Evolutionary conservation across 2,329 filamentous ascomycete species (phyloP).

Genomic region (Colletotrichum salicis): DNA sequence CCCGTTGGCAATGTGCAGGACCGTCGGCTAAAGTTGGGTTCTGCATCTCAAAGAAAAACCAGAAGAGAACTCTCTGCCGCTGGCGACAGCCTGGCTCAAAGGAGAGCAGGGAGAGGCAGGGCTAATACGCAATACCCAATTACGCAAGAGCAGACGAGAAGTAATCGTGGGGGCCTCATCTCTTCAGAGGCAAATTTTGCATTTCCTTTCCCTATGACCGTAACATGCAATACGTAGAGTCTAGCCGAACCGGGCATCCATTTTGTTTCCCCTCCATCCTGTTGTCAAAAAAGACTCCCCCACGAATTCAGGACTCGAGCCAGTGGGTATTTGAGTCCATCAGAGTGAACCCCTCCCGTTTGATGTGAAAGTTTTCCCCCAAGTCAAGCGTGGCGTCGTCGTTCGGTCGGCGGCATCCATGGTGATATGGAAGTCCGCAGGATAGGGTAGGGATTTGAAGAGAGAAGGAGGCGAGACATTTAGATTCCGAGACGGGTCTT

Average conservation of each 20-base stretch:
- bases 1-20: too few relatives aligned
- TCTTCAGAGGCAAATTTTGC: constrained; percentile 44
- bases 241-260: constrained; percentile 39
- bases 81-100: too few relatives aligned
- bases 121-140: not conserved
- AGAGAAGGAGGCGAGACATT: constrained; percentile 63
- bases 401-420: constrained; percentile 31
- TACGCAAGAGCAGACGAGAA: not conserved
- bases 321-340: constrained; percentile 29
- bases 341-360: constrained; percentile 28
- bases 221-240: constrained; percentile 54
- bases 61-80: too few relatives aligned
- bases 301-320: constrained; percentile 36
- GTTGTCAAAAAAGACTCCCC: constrained; percentile 37
- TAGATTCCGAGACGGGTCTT: constrained; percentile 99
- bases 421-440: constrained; percentile 38
- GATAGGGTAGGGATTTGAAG: constrained; percentile 40
- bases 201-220: constrained; percentile 59
- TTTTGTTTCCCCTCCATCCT: constrained; percentile 36
- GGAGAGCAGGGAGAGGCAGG: not conserved
- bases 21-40: too few relatives aligned
- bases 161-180: constrained; percentile 15
- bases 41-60: too few relatives aligned
- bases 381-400: constrained; percentile 34
- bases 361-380: constrained; percentile 13